Evolutionary conservation across 768 basidiomycete species (phyloP).

Genomic region (Arthromyces matolae): DNA sequence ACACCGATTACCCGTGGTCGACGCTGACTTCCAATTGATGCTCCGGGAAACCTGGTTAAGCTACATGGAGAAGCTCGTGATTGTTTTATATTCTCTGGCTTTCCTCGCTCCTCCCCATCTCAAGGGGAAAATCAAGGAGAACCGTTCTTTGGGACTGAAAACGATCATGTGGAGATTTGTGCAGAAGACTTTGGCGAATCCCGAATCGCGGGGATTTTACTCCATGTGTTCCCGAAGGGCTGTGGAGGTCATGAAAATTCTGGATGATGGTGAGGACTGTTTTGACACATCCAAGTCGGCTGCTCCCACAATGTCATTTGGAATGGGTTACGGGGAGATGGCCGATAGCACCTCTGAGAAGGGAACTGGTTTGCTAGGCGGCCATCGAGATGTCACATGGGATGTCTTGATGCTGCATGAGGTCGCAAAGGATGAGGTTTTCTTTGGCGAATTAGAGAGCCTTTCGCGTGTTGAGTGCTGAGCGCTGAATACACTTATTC

Average conservation of each 20-base stretch:
- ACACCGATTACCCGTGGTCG: conserved; percentile 78
- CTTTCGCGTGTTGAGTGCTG: conserved; percentile 67
- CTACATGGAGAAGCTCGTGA: conserved; percentile 73
- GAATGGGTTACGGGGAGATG: conserved; percentile 81
- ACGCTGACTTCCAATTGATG: conserved; percentile 68
- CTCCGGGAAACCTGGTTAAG: conserved; percentile 67
- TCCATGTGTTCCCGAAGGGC: conserved; percentile 58
- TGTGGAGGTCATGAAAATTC: conserved; percentile 72
- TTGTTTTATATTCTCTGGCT: conserved; percentile 83
- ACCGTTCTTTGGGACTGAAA: conserved; percentile 65
- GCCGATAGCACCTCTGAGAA: conserved; percentile 62
- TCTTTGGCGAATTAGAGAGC: conserved; percentile 80
- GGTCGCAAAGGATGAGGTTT: conserved; percentile 54
- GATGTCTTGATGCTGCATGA: conserved; percentile 69
- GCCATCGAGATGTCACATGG: conserved; percentile 68
- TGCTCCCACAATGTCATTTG: conserved; percentile 66
- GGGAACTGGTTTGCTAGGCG: conserved; percentile 73
- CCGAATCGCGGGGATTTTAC: conserved; percentile 52
- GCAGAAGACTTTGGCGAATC: conserved; percentile 54
- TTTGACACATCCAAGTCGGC: conserved; percentile 65
- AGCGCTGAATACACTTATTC: too few species aligned
- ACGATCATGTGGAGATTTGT: conserved; percentile 69
- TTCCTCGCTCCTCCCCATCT: conserved; percentile 78
- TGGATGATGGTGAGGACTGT: conserved; percentile 73
- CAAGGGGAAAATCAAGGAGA: conserved; percentile 65